These are phyloP conservation scores for Phaseolus coccineus DNA, from an alignment of 331 rosid genomes.

Conservation along the genomic window DNA sequence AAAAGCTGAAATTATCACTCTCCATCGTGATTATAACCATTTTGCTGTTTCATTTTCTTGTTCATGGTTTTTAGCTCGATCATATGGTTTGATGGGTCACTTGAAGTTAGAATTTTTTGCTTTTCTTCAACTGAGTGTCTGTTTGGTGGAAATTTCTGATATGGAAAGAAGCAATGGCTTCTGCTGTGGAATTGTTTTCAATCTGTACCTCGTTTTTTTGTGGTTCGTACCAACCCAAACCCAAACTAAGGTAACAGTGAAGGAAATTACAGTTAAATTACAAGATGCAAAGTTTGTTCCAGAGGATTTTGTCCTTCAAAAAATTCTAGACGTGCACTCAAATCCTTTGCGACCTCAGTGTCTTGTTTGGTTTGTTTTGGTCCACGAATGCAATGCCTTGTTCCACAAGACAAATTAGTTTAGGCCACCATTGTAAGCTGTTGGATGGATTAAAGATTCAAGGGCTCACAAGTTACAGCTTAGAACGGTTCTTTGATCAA, in stretches of 20 bases:
- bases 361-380: no score
- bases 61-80: background rate
- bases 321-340: background rate
- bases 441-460: no score
- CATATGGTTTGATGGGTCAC: background rate
- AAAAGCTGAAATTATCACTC: constrained; percentile 37
- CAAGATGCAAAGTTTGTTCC: background rate
- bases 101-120: background rate
- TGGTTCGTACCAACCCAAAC: background rate
- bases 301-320: background rate
- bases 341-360: no score
- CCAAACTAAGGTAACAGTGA: background rate
- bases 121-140: background rate
- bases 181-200: background rate
- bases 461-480: no score
- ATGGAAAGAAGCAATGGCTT: background rate
- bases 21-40: background rate
- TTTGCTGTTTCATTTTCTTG: background rate
- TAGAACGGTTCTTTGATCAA: no score
- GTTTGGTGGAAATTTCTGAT: constrained; percentile 1
- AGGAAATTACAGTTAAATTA: constrained; percentile 7
- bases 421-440: no score
- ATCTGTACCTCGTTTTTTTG: background rate
- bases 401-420: background rate
- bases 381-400: background rate